Evolutionary conservation across 441 rosid genomes (phyloP).

Genomic region (Populus tomentosa): DNA sequence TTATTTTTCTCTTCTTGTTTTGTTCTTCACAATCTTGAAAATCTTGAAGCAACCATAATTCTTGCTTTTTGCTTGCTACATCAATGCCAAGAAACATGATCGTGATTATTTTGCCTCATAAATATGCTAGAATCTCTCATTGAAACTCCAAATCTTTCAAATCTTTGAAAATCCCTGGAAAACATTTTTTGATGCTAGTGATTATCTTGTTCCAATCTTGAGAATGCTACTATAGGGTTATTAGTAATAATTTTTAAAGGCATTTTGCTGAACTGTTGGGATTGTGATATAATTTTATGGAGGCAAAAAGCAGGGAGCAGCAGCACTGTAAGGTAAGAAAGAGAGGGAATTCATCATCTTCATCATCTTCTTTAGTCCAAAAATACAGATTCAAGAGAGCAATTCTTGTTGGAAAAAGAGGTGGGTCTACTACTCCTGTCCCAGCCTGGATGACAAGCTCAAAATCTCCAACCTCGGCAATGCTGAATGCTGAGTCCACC

Average conservation of each 20-base stretch:
- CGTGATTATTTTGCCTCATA: not conserved
- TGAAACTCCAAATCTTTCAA: not conserved
- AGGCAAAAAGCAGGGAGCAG: conserved; percentile 33
- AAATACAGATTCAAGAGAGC: conserved; percentile 73
- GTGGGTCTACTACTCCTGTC: conserved; percentile 67
- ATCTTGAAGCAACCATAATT: not conserved
- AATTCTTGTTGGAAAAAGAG: conserved; percentile 58
- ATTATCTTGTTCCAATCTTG: not conserved
- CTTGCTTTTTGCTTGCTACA: not conserved
- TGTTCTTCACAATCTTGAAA: not conserved
- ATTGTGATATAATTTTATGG: conserved; percentile 9
- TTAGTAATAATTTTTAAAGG: not conserved
- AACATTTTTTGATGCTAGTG: not conserved
- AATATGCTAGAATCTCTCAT: not conserved
- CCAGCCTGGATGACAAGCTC: conserved; percentile 48
- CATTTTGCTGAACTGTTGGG: not conserved
- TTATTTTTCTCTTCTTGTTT: not conserved
- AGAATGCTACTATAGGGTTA: conserved; percentile 10
- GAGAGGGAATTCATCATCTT: conserved; percentile 80
- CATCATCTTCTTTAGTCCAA: conserved; percentile 67
- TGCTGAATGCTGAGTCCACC: conserved; percentile 33
- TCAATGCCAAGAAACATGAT: conserved; percentile 16
- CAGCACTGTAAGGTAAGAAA: conserved; percentile 72
- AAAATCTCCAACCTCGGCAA: conserved; percentile 38
- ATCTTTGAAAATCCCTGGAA: not conserved